These are phyloP conservation scores for Ogataea hybrid DNA, from an alignment of 1,139 yeast genomes.

Conservation along the genomic window DNA sequence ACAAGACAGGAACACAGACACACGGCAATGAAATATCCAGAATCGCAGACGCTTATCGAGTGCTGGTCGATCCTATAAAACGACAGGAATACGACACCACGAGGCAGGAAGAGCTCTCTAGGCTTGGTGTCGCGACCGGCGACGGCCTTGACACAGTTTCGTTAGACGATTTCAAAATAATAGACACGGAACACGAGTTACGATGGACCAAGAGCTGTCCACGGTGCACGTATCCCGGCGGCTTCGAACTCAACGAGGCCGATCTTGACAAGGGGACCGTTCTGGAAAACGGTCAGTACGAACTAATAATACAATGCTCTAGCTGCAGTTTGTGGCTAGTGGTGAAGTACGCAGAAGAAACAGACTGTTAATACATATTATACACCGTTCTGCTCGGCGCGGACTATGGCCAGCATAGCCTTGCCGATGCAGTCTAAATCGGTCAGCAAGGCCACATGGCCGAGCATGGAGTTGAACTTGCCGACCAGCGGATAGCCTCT, in stretches of 20 bases:
- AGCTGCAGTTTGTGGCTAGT: slow-evolving; percentile 85
- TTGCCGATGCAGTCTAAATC: slow-evolving; percentile 71
- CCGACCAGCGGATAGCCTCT: slow-evolving; percentile 71
- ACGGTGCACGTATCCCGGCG: slow-evolving; percentile 57
- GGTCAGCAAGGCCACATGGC: slow-evolving; percentile 78
- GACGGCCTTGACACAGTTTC: slow-evolving; percentile 68
- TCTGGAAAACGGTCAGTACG: slow-evolving; percentile 49
- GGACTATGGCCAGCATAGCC: slow-evolving; percentile 60
- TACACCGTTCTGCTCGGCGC: slow-evolving; percentile 43
- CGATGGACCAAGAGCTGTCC: slow-evolving; percentile 68
- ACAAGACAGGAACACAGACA: slow-evolving; percentile 39
- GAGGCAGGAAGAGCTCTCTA: slow-evolving; percentile 39
- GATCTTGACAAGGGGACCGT: slow-evolving; percentile 46
- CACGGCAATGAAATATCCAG: slow-evolving; percentile 2
- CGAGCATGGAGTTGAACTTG: slow-evolving; percentile 60
- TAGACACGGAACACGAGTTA: slow-evolving; percentile 30
- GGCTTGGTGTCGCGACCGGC: slow-evolving; percentile 48
- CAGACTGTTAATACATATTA: slow-evolving; percentile 18
- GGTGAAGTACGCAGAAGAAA: slow-evolving; percentile 58
- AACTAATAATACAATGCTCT: slow-evolving; percentile 71
- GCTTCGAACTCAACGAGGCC: slow-evolving; percentile 58
- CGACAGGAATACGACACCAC: slow-evolving; percentile 50
- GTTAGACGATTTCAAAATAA: slow-evolving; percentile 51
- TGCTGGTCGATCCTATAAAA: slow-evolving; percentile 40
- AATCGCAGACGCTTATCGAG: slow-evolving; percentile 48